These are phyloP conservation scores for Fusarium floridanum DNA, from an alignment of 2,329 filamentous ascomycete species.

Conservation along the genomic window DNA sequence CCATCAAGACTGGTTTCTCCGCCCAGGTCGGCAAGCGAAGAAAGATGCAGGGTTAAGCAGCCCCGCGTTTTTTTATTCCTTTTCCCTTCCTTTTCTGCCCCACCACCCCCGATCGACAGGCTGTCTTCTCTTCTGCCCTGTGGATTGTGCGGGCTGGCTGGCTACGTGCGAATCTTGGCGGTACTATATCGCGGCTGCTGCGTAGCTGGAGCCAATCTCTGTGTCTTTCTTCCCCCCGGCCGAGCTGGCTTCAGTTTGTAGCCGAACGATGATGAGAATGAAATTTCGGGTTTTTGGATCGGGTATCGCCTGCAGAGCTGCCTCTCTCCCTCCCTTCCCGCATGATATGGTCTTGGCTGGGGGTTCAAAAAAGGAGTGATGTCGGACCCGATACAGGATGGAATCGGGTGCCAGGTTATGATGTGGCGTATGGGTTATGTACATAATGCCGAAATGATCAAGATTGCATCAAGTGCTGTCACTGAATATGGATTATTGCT, in stretches of 20 bases:
- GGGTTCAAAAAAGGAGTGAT: slow-evolving; percentile 41
- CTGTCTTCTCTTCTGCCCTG: slow-evolving; percentile 11
- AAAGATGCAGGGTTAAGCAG: slow-evolving; percentile 84
- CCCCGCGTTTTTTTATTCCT: slow-evolving; percentile 11
- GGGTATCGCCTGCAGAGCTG: slow-evolving; percentile 34
- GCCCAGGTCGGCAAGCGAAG: slow-evolving; percentile 99
- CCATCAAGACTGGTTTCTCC: slow-evolving; percentile 99
- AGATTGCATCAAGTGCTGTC: slow-evolving; percentile 31
- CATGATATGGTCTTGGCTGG: slow-evolving; percentile 24
- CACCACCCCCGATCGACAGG: slow-evolving; percentile 9
- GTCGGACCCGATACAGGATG: slow-evolving; percentile 28
- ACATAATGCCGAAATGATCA: slow-evolving; percentile 48
- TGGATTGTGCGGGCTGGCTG: slow-evolving; percentile 20
- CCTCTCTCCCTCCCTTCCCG: slow-evolving; percentile 18
- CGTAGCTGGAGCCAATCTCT: slow-evolving; percentile 8
- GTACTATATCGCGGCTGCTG: slow-evolving; percentile 27
- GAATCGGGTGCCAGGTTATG: slow-evolving; percentile 40
- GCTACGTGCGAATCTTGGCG: slow-evolving; percentile 14
- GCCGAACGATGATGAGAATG: slow-evolving; percentile 29
- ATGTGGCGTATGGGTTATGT: slow-evolving; percentile 46
- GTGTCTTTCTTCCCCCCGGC: neutral
- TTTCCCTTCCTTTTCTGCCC: slow-evolving; percentile 23
- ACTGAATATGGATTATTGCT: neutral
- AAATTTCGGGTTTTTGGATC: slow-evolving; percentile 36
- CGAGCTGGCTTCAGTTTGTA: neutral